Conservation (phyloP, 306 rosid species). For the Rubus parviflorus region DNA sequence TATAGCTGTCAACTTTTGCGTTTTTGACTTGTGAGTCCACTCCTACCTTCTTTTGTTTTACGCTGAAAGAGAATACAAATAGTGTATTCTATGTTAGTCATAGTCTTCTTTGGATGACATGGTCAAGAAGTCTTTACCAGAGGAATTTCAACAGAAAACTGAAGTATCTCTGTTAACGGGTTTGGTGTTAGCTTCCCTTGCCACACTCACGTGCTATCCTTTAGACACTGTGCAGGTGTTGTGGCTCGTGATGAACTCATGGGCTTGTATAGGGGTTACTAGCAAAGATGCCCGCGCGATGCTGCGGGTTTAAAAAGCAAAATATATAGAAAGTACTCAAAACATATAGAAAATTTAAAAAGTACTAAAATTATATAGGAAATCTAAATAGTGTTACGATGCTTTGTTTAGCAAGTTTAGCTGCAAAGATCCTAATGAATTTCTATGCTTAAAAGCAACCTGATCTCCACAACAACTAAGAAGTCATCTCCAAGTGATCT, state of each 20-base stretch:
- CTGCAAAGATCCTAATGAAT: no score
- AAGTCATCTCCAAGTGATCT: no score
- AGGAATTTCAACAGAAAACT: constrained; percentile 71
- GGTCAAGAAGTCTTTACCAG: constrained; percentile 89
- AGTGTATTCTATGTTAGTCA: not conserved
- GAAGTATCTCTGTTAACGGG: constrained; percentile 81
- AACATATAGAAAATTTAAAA: no score
- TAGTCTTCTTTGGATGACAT: constrained; percentile 40
- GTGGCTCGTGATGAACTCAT: constrained; percentile 74
- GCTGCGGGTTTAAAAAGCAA: no score
- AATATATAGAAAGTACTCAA: no score
- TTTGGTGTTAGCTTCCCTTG: constrained; percentile 76
- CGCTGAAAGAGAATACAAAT: constrained; percentile 9
- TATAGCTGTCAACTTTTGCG: constrained; percentile 88
- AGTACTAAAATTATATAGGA: no score
- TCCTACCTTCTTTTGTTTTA: constrained; percentile 5
- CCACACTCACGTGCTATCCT: constrained; percentile 92
- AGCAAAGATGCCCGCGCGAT: no score
- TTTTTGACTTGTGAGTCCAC: constrained; percentile 83
- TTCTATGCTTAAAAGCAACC: no score
- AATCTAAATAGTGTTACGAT: no score
- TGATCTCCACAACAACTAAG: no score
- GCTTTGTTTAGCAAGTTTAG: no score
- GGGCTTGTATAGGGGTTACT: constrained; percentile 92
- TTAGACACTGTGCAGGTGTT: constrained; percentile 87